Base-by-base conservation (phyloP, 1,284 basidiomycete genomes). In the Coriolopsis trogii region DNA sequence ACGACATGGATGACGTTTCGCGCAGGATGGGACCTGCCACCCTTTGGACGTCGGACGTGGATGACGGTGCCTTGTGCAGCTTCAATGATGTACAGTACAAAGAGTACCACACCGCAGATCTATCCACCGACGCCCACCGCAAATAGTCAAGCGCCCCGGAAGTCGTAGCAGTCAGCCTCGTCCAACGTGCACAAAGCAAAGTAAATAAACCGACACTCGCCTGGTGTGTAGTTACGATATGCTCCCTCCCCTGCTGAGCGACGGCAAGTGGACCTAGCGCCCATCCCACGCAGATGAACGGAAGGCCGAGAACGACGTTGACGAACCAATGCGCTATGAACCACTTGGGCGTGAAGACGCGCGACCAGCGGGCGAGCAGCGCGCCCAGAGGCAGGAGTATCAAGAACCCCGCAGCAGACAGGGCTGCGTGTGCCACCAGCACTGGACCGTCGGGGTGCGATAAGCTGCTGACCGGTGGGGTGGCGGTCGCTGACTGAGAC, bases 341-440 rank as follows among this genome's bases (percentile, higher is more conserved):
- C 87, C 87, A 89, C 29, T 70, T 71, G 8, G 71, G 70, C 24
- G 79, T 79, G 51, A 82, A 69, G 0, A 80, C 81, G 41, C 87
- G 72, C 8, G 76, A 75, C 70, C 77, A 83, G n/a, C 87, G 76
- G 2, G 82, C 85, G 18, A 83, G 63, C 41, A 89, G 68, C 1
- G 80, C 75, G 6, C 82, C 82, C 7, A 75, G 55, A 1, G 87
- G 87, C 0, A 88, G 69, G 12, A 88, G 59, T 16, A 87, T 66
- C 62, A 87, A 70, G 64, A 87, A 85, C 0, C 81, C 86, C 16
- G 84, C 55, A 9, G 77, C 74, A 15, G 79, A 74, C 34, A 82
- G 64, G 31, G 77, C 64, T 16, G 76, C 82, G 63, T 87, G 84
- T 2, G 77, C 76, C 28, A 81, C 68, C 8, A 85, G 71, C 9